These are phyloP conservation scores for Cyberlindnera mrakii DNA, from an alignment of 805 yeast species.

Conservation along the genomic window DNA sequence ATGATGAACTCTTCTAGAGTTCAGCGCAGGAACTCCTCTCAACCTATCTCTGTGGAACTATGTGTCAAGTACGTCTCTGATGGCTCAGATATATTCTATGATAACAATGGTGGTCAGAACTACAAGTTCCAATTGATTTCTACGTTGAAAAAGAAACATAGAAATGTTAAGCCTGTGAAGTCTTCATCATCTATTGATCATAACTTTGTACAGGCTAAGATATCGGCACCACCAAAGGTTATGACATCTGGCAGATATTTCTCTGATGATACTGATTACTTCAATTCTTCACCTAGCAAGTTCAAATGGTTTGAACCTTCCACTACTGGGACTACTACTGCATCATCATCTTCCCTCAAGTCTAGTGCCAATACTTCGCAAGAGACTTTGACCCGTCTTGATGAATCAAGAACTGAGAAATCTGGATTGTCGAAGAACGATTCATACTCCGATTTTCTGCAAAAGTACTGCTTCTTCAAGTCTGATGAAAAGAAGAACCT, in stretches of 20 bases:
- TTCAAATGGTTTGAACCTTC: conserved; percentile 6
- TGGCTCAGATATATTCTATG: conserved; percentile 30
- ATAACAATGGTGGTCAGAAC: conserved; percentile 32
- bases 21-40: conserved; percentile 7
- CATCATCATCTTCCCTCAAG: conserved; percentile 5
- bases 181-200: conserved; percentile 7
- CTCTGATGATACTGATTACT: conserved; percentile 24
- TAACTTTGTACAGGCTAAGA: conserved; percentile 12
- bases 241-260: conserved; percentile 19
- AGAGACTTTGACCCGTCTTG: conserved; percentile 4
- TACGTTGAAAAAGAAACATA: conserved; percentile 8
- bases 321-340: conserved; percentile 7
- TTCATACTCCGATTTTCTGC: conserved; percentile 20
- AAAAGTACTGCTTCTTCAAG: conserved; percentile 23
- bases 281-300: conserved; percentile 15
- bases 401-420: background rate
- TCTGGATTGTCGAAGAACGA: conserved; percentile 1
- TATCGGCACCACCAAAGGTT: conserved; percentile 13
- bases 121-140: conserved; percentile 28
- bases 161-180: background rate
- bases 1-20: conserved; percentile 11
- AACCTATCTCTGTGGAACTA: conserved; percentile 25
- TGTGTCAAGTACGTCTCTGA: conserved; percentile 34
- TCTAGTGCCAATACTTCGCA: conserved; percentile 4
- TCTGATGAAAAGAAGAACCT: conserved; percentile 12